These are phyloP conservation scores for Yamadazyma olivae DNA, from an alignment of 805 yeast genomes.

Conservation along the genomic window DNA sequence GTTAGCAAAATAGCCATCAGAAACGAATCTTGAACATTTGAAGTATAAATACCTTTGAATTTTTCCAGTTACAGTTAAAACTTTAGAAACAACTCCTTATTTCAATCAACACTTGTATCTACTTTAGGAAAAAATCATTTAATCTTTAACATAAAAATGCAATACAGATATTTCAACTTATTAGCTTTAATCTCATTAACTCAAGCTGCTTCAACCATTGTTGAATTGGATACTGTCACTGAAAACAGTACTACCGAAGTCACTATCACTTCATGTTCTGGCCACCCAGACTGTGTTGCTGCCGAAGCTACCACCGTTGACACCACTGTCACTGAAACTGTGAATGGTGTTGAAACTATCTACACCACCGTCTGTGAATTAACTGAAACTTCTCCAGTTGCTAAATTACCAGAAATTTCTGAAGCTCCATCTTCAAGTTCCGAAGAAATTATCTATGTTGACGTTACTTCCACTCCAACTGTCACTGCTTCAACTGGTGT, in stretches of 20 bases:
- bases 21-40: too few relatives aligned
- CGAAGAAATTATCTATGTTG: constrained; percentile 33
- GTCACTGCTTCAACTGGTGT: constrained; percentile 45
- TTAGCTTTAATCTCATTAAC: constrained; percentile 22
- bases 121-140: constrained; percentile 3
- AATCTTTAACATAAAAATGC: too few relatives aligned
- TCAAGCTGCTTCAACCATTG: constrained; percentile 19
- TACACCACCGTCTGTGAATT: constrained; percentile 38
- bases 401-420: constrained; percentile 8
- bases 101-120: too few relatives aligned
- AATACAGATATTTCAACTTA: constrained; percentile 19
- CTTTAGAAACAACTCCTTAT: constrained; percentile 3
- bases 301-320: constrained; percentile 22
- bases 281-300: constrained; percentile 22
- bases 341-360: constrained; percentile 28
- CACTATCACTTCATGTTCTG: constrained; percentile 39
- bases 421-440: constrained; percentile 12
- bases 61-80: constrained; percentile 9
- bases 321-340: constrained; percentile 31
- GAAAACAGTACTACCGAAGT: constrained; percentile 26
- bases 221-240: constrained; percentile 23
- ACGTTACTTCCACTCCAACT: constrained; percentile 49
- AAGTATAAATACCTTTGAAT: constrained; percentile 15
- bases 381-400: constrained; percentile 18
- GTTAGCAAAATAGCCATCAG: too few relatives aligned